Evolutionary conservation across 2,329 filamentous ascomycete genomes (phyloP), one percentile per base, ranked within the genome.

Genomic region (Fusarium verticillioides): DNA sequence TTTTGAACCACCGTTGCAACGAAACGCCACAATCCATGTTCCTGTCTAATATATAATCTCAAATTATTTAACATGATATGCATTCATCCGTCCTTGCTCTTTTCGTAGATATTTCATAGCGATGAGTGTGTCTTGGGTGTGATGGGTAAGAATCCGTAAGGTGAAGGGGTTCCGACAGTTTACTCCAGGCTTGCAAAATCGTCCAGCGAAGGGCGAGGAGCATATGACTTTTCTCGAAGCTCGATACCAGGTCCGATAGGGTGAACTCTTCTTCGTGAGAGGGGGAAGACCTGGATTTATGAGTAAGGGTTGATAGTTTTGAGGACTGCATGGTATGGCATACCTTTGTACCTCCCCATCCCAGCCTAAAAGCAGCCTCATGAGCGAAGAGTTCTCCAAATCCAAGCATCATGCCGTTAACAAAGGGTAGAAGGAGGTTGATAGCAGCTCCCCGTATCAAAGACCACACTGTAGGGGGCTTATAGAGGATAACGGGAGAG

Each of bases 351-450:
- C 92, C 92, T 73, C 93, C 92, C 96, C 96, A 99, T 69, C 96
- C 96, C 77, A 98, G 85, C 78, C 96, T 87, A 80, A 96, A 99
- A 4, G 96, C 96, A 57, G 94, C 92, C 85, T 99, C 96, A 80
- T 99, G 96, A 61, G 96, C 96, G 82, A 99, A 96, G 58, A 99
- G 85, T 85, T 99, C 96, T 76, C 96, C 96, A 79, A 99, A 98
- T 5, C 96, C 96, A 79, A 99, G 85, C 96, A 99, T 99, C 87
- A 99, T 89, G 52, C 96, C 96, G 84, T 99, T 99, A 79, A 99
- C 90, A 79, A 99, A 99, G 0, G 96, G 96, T 26, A 99, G 84
- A 3, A 99, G 79, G n/a, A 99, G 86, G 82, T 99, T 99, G 84
- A 99, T 99, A 10, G 95, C 95, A 21, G 95, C 94, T 42, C 96